These are phyloP conservation scores for Podospora pseudoanserina DNA, from an alignment of 495 filamentous ascomycete species.

Conservation along the genomic window DNA sequence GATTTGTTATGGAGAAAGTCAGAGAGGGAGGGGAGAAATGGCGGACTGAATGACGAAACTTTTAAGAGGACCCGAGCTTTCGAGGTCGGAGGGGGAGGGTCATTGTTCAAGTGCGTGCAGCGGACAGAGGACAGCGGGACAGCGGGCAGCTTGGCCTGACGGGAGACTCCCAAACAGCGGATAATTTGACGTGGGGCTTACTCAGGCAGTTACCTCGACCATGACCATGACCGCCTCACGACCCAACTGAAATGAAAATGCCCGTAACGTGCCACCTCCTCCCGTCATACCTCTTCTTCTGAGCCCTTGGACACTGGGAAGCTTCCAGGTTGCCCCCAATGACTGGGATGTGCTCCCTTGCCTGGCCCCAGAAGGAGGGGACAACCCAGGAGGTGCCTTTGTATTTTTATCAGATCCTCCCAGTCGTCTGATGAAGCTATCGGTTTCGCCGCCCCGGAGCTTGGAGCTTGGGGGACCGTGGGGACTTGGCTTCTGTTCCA, in stretches of 20 bases:
- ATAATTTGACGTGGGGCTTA: slow-evolving; percentile 33
- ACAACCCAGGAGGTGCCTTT: background rate
- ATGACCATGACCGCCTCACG: too few relatives aligned
- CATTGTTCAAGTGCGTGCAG: slow-evolving; percentile 16
- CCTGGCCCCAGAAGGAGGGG: background rate
- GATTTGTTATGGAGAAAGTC: slow-evolving; percentile 26
- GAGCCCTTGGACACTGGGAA: slow-evolving; percentile 2
- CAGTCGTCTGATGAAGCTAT: slow-evolving; percentile 10
- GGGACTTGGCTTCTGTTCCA: background rate
- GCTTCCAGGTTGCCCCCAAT: background rate
- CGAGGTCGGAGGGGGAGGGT: slow-evolving; percentile 27
- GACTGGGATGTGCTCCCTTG: slow-evolving; percentile 1
- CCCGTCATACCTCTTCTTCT: background rate
- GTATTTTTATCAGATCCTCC: background rate
- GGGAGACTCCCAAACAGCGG: slow-evolving; percentile 15
- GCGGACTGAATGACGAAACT: slow-evolving; percentile 32
- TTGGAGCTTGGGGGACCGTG: background rate
- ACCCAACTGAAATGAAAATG: background rate
- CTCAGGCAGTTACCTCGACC: slow-evolving; percentile 19
- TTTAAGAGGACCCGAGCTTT: slow-evolving; percentile 25
- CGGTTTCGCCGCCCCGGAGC: slow-evolving; percentile 5
- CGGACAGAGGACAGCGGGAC: background rate
- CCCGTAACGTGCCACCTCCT: slow-evolving; percentile 1
- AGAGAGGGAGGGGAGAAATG: slow-evolving; percentile 19
- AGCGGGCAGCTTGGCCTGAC: background rate